Percentiles rank a stretch among this genome's conserved stretches.
Evolutionary conservation across 2,329 filamentous ascomycete species (phyloP).

Genomic region (Dactylellina cionopaga): DNA sequence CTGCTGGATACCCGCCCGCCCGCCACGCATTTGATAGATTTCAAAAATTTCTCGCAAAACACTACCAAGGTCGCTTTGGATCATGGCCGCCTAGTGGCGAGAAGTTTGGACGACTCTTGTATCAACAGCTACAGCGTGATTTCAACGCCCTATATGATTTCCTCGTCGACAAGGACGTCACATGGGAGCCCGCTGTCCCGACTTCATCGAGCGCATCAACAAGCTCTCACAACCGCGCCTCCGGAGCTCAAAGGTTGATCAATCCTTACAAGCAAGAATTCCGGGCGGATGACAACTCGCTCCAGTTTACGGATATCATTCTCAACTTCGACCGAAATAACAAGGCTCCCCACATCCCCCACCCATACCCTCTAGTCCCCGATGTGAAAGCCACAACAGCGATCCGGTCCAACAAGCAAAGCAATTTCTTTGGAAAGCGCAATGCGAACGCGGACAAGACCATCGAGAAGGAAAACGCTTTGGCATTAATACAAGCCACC

Average conservation of each 20-base stretch:
- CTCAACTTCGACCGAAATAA: conserved; percentile 72
- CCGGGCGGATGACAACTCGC: conserved; percentile 63
- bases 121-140: conserved; percentile 70
- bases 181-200: conserved; percentile 65
- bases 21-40: conserved; percentile 70
- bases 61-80: conserved; percentile 69
- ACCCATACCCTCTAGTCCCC: conserved; percentile 74
- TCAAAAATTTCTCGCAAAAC: conserved; percentile 69
- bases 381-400: conserved; percentile 41
- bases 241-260: conserved; percentile 49
- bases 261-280: conserved; percentile 58
- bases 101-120: conserved; percentile 69
- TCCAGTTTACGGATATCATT: conserved; percentile 75
- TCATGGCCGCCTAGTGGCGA: conserved; percentile 70
- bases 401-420: conserved; percentile 45
- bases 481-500: conserved; percentile 70
- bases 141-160: conserved; percentile 77
- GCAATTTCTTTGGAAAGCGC: conserved; percentile 55
- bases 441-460: conserved; percentile 47
- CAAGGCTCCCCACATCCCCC: conserved; percentile 73
- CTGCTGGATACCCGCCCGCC: conserved; percentile 61
- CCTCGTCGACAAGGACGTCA: conserved; percentile 73
- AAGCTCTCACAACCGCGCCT: conserved; percentile 34
- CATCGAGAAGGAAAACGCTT: conserved; percentile 65
- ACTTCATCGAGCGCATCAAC: conserved; percentile 55